Conservation (phyloP, 192 early-diverging fungal genomes). For the Entomortierella beljakovae region DNA sequence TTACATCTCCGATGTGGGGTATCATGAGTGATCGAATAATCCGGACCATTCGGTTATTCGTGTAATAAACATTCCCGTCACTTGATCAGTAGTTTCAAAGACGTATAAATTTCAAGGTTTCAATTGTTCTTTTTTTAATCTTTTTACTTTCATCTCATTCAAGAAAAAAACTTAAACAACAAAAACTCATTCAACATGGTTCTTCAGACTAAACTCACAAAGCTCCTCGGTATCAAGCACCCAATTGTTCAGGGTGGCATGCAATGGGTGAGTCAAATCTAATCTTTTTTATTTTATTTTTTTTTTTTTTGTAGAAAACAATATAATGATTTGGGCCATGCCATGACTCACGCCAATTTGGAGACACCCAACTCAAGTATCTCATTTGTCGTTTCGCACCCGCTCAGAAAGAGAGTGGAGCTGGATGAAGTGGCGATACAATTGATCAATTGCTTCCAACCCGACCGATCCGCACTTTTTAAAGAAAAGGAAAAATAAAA, state of each 20-base stretch:
- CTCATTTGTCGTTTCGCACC: too few relatives aligned
- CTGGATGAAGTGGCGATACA: too few relatives aligned
- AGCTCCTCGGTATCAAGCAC: conserved; percentile 76
- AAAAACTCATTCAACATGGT: conserved; percentile 57
- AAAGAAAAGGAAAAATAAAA: too few relatives aligned
- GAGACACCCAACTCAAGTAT: too few relatives aligned
- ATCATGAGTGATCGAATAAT: conserved; percentile 3
- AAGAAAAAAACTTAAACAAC: not conserved
- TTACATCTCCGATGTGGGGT: conserved; percentile 6
- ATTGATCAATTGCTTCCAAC: too few relatives aligned
- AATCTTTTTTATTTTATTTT: conserved; percentile 2
- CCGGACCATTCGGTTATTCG: conserved; percentile 34
- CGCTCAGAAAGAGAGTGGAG: too few relatives aligned
- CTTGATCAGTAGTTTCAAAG: too few relatives aligned
- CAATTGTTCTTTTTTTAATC: not conserved
- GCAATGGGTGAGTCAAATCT: conserved; percentile 75
- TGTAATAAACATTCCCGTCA: conserved; percentile 2
- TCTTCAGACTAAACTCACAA: conserved; percentile 72
- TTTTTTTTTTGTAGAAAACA: not conserved
- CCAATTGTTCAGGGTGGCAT: conserved; percentile 84
- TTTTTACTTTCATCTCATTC: not conserved
- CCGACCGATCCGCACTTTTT: too few relatives aligned
- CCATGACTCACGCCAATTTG: too few relatives aligned
- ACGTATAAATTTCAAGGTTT: not conserved
- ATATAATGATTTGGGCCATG: not conserved